These are phyloP conservation scores for Acanthamoeba royreba DNA, from an alignment of 208 protist genomes.

Conservation along the genomic window DNA sequence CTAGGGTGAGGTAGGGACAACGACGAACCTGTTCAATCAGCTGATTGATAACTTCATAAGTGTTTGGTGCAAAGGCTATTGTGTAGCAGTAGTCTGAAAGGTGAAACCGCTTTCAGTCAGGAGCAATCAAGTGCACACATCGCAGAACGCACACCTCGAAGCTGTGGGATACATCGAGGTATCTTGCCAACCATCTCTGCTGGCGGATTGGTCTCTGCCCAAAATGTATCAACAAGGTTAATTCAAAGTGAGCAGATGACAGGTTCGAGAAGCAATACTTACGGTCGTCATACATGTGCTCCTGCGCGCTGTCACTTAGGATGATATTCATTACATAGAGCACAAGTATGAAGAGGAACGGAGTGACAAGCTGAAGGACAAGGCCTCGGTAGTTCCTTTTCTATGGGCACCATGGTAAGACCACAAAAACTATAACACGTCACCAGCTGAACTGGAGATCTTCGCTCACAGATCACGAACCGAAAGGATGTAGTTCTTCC, in stretches of 20 bases:
- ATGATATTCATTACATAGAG: neutral
- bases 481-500: neutral
- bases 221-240: neutral
- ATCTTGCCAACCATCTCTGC: neutral
- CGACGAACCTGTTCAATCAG: neutral
- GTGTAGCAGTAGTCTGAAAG: constrained; percentile 6
- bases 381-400: neutral
- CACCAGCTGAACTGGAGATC: neutral
- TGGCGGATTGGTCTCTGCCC: neutral
- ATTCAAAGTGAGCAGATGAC: neutral
- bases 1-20: neutral
- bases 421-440: neutral
- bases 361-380: neutral
- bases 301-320: neutral
- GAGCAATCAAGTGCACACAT: neutral
- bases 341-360: neutral
- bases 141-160: neutral
- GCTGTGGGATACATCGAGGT: neutral
- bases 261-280: neutral
- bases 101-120: neutral
- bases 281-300: neutral
- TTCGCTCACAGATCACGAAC: neutral
- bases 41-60: neutral
- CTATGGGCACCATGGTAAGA: neutral
- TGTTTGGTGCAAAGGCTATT: neutral